These are phyloP conservation scores for Pseudonitzschia pungens DNA, from an alignment of 108 stramenopile genomes.

Conservation along the genomic window DNA sequence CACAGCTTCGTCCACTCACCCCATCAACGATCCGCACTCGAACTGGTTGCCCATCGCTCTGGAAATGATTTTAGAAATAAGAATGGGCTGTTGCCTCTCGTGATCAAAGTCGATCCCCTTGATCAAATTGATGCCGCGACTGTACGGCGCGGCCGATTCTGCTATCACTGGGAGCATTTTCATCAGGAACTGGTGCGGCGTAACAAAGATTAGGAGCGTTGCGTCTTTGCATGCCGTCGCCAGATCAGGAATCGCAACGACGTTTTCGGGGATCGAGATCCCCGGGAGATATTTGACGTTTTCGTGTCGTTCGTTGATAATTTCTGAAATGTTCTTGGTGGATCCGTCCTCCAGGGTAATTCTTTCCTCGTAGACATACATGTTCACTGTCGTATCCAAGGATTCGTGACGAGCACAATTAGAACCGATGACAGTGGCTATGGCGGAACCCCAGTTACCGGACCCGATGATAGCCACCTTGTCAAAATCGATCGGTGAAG, in stretches of 20 bases:
- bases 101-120: slow-evolving; percentile 78
- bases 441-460: slow-evolving; percentile 93
- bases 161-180: slow-evolving; percentile 71
- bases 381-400: slow-evolving; percentile 72
- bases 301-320: slow-evolving; percentile 92
- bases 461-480: slow-evolving; percentile 89
- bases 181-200: slow-evolving; percentile 93
- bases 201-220: slow-evolving; percentile 89
- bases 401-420: slow-evolving; percentile 68
- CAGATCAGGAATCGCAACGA: slow-evolving; percentile 83
- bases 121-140: slow-evolving; percentile 81
- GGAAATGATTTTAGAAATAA: slow-evolving; percentile 72
- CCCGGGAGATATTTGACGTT: slow-evolving; percentile 96
- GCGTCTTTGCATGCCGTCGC: slow-evolving; percentile 79
- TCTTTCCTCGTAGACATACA: slow-evolving; percentile 94
- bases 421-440: slow-evolving; percentile 78
- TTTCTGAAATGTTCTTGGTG: slow-evolving; percentile 62
- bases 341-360: slow-evolving; percentile 16
- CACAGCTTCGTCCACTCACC: slow-evolving; percentile 15
- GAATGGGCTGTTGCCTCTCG: slow-evolving; percentile 56
- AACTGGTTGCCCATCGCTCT: slow-evolving; percentile 69
- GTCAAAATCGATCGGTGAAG: too few species aligned
- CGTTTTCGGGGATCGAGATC: slow-evolving; percentile 82
- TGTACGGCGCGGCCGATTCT: slow-evolving; percentile 52
- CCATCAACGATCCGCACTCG: slow-evolving; percentile 90